phyloP scores from a whole-genome alignment of 2,329 filamentous ascomycete species.

The Taxawa tesnikishii region DNA sequence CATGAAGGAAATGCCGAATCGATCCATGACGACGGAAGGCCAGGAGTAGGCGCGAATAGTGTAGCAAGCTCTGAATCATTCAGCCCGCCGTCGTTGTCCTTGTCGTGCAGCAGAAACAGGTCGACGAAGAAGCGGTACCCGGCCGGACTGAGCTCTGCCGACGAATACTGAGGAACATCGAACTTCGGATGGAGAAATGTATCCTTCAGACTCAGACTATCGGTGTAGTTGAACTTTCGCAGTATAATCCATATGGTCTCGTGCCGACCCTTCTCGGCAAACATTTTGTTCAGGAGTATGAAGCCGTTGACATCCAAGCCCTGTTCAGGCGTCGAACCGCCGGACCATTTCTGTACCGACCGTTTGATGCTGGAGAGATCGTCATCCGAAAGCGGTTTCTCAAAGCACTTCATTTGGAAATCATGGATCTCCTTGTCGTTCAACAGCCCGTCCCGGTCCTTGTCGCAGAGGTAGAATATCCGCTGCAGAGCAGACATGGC shows the following conservation, averaged over 20 bases:
- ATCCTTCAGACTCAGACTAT: slow-evolving; percentile 84
- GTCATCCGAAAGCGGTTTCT: slow-evolving; percentile 66
- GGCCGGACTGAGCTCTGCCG: slow-evolving; percentile 83
- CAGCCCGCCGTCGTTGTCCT: slow-evolving; percentile 91
- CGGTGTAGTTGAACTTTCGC: slow-evolving; percentile 89
- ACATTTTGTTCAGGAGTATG: slow-evolving; percentile 83
- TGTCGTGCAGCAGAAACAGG: slow-evolving; percentile 86
- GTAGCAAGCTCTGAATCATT: slow-evolving; percentile 76
- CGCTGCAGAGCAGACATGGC: slow-evolving; percentile 76
- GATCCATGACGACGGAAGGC: slow-evolving; percentile 73
- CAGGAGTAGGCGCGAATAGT: slow-evolving; percentile 86
- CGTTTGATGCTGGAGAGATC: slow-evolving; percentile 87
- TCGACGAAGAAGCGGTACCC: slow-evolving; percentile 98
- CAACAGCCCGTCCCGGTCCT: slow-evolving; percentile 86
- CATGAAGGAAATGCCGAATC: slow-evolving; percentile 86
- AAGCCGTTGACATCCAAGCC: slow-evolving; percentile 80
- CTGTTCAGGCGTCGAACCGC: slow-evolving; percentile 8
- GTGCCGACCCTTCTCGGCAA: slow-evolving; percentile 92
- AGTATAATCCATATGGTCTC: slow-evolving; percentile 98
- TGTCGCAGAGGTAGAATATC: slow-evolving; percentile 93
- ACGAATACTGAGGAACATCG: slow-evolving; percentile 83
- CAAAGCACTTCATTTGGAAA: slow-evolving; percentile 86
- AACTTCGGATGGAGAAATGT: slow-evolving; percentile 87
- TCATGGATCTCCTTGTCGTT: slow-evolving; percentile 83
- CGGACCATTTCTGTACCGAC: slow-evolving; percentile 53